These are phyloP conservation scores for Syncephalastrum contaminatum DNA, from an alignment of 371 early-diverging fungal species.

Conservation along the genomic window DNA sequence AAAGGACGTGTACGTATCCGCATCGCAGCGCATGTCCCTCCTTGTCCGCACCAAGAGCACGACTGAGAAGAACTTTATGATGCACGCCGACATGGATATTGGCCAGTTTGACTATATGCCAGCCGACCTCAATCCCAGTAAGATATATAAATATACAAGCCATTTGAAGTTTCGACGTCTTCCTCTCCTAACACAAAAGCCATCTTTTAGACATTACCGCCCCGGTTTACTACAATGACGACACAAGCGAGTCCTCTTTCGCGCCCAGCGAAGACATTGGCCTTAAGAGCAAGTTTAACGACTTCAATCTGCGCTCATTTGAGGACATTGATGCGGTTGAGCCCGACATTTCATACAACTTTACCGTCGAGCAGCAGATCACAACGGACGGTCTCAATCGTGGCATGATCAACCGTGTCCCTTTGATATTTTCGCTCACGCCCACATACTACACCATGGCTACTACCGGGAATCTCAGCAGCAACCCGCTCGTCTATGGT, in stretches of 20 bases:
- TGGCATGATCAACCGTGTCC: constrained; percentile 71
- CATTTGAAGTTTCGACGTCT: too few relatives aligned
- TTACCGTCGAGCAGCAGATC: constrained; percentile 59
- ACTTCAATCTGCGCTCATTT: constrained; percentile 47
- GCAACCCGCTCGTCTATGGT: constrained; percentile 59
- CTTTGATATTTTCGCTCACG: constrained; percentile 57
- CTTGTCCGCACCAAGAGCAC: constrained; percentile 64
- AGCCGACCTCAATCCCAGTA: constrained; percentile 42
- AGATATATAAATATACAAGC: background rate
- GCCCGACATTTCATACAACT: constrained; percentile 43
- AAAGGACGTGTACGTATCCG: constrained; percentile 47
- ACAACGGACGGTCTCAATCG: constrained; percentile 70
- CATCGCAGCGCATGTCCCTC: constrained; percentile 69
- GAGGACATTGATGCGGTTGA: constrained; percentile 23
- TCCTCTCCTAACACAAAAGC: too few relatives aligned
- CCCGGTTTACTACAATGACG: constrained; percentile 48
- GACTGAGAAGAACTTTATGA: constrained; percentile 56
- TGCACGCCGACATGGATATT: constrained; percentile 74
- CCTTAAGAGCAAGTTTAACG: constrained; percentile 42
- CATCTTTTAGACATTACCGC: constrained; percentile 36
- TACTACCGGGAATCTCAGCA: constrained; percentile 51
- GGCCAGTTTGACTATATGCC: constrained; percentile 69
- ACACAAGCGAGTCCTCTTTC: constrained; percentile 21
- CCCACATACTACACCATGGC: constrained; percentile 65
- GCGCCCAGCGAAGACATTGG: constrained; percentile 28